phyloP scores from a whole-genome alignment of 345 rosid species.

The Eucalyptus microcorys region DNA sequence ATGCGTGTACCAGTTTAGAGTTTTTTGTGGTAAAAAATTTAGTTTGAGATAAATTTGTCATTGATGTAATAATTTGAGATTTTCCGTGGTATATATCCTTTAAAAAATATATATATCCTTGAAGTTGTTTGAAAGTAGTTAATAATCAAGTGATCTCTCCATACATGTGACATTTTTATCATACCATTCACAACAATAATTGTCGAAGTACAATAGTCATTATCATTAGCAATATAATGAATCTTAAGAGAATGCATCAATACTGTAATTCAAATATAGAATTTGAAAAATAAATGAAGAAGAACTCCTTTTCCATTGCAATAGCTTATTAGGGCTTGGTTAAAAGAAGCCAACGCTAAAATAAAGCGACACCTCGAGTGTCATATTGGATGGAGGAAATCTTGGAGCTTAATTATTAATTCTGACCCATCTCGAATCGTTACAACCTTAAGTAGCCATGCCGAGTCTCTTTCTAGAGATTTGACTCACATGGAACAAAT shows the following conservation, averaged over 20 bases:
- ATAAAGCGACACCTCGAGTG: neutral
- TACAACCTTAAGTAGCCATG: neutral
- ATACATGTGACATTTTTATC: neutral
- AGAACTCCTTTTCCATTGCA: neutral
- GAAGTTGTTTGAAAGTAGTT: neutral
- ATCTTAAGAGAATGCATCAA: neutral
- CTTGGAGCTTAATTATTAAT: neutral
- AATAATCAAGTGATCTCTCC: neutral
- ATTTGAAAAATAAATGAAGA: no score
- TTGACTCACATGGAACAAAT: neutral
- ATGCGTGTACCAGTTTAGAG: rapidly evolving
- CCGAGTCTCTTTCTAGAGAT: neutral
- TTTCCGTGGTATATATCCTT: no score
- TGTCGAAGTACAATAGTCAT: neutral
- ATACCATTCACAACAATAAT: neutral
- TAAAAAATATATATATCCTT: no score
- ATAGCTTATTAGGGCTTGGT: neutral
- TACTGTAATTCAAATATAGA: no score
- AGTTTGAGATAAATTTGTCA: neutral
- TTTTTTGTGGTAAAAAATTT: no score
- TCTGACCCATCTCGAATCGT: neutral
- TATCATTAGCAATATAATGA: no score
- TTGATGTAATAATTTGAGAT: neutral
- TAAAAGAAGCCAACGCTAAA: neutral
- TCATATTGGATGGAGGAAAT: neutral